Conservation (phyloP, 352 stramenopile genomes). For the Blastocystis sp. region DNA sequence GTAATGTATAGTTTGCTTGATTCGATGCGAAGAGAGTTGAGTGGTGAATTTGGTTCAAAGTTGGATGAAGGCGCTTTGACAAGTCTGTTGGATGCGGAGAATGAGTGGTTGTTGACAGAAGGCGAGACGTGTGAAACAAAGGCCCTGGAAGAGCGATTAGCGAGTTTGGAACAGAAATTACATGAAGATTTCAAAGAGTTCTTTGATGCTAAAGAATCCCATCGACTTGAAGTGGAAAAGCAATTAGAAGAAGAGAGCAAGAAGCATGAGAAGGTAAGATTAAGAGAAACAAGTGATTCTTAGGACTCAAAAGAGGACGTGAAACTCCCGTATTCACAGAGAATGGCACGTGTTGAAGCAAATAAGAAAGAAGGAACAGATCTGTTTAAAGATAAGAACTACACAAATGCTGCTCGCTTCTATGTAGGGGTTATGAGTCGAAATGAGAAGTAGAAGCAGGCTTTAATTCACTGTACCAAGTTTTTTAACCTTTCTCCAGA, state of each 20-base stretch:
- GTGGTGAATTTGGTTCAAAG: constrained; percentile 73
- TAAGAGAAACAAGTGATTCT: neutral
- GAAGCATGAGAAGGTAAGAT: constrained; percentile 58
- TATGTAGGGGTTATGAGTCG: constrained; percentile 72
- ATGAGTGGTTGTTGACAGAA: constrained; percentile 87
- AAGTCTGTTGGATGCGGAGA: constrained; percentile 78
- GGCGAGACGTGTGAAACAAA: constrained; percentile 77
- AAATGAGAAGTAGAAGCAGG: constrained; percentile 66
- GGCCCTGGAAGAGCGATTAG: constrained; percentile 49
- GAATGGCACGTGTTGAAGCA: constrained; percentile 86
- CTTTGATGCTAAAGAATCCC: constrained; percentile 71
- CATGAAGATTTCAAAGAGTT: constrained; percentile 68
- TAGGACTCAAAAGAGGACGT: constrained; percentile 77
- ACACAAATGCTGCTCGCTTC: constrained; percentile 79
- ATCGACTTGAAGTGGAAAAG: constrained; percentile 61
- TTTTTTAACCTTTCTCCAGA: constrained; percentile 84
- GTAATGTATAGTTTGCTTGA: constrained; percentile 47
- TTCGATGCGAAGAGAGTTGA: constrained; percentile 76
- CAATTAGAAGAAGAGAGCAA: constrained; percentile 71
- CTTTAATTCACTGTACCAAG: constrained; percentile 83
- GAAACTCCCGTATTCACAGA: constrained; percentile 86
- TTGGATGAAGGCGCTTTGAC: constrained; percentile 76
- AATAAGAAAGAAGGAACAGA: constrained; percentile 92
- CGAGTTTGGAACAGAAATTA: constrained; percentile 67
- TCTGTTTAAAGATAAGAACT: constrained; percentile 85